phyloP scores from a whole-genome alignment of 2,329 filamentous ascomycete species.

The Fusarium hainanense region DNA sequence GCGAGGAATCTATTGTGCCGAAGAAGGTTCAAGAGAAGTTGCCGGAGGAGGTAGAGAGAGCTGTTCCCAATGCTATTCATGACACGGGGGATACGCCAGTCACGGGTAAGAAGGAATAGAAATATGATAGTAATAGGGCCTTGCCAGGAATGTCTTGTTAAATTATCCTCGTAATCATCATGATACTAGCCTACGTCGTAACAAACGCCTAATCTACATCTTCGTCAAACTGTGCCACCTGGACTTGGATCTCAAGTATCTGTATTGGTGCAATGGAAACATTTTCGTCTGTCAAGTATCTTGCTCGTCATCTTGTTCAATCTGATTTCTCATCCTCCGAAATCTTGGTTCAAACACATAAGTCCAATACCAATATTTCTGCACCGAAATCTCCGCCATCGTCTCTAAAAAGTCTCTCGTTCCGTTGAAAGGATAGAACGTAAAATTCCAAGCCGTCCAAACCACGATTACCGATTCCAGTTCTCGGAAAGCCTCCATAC shows the following conservation, averaged over 20 bases:
- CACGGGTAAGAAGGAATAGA: constrained; percentile 20
- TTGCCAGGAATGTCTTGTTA: not conserved
- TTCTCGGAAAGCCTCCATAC: not conserved
- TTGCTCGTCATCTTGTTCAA: not conserved
- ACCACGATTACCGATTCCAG: not conserved
- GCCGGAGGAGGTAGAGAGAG: constrained; percentile 39
- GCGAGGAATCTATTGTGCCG: constrained; percentile 38
- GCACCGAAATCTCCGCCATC: constrained; percentile 1
- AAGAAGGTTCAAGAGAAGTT: constrained; percentile 42
- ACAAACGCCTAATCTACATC: not conserved
- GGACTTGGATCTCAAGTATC: not conserved
- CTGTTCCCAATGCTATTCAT: constrained; percentile 38
- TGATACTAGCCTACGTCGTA: not conserved
- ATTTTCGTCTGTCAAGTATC: not conserved
- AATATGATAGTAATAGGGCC: not conserved
- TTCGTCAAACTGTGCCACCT: not conserved
- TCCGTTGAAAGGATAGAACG: not conserved
- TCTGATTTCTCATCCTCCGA: not conserved
- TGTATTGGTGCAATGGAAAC: not conserved
- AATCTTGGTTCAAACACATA: constrained; percentile 12
- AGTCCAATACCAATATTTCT: not conserved
- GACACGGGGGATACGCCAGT: constrained; percentile 32
- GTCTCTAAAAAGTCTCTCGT: constrained; percentile 1
- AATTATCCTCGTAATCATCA: not conserved
- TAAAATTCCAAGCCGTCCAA: constrained; percentile 12